phyloP scores from a whole-genome alignment of 2,329 filamentous ascomycete species.

The Epichloe typhina region DNA sequence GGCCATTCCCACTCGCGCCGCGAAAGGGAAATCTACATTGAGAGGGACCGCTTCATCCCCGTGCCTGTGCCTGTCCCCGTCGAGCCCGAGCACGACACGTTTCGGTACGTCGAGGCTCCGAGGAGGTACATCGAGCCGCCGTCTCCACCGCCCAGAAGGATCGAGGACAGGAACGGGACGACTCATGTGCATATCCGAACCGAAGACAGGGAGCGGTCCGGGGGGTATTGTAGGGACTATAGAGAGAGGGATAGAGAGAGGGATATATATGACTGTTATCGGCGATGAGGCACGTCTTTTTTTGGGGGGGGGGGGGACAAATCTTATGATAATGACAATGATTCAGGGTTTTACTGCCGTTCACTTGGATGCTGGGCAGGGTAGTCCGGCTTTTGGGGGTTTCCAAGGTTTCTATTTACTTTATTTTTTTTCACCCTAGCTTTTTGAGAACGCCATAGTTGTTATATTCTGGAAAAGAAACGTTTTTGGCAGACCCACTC shows the following conservation, averaged over 20 bases:
- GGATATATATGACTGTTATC: constrained; percentile 2
- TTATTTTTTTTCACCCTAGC: too few species aligned
- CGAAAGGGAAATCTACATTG: constrained; percentile 36
- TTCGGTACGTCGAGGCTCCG: constrained; percentile 39
- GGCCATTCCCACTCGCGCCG: constrained; percentile 13
- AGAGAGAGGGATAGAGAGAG: constrained; percentile 3
- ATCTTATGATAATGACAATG: not conserved
- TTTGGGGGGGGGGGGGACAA: not conserved
- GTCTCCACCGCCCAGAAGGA: constrained; percentile 18
- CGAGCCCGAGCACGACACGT: constrained; percentile 32
- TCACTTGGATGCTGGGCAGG: too few species aligned
- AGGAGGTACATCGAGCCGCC: constrained; percentile 19
- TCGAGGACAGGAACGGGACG: constrained; percentile 12
- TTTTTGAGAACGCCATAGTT: too few species aligned
- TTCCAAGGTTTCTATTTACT: too few species aligned
- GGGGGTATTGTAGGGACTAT: constrained; percentile 17
- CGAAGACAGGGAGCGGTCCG: constrained; percentile 19
- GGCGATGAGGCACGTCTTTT: not conserved
- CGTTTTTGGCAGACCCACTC: too few species aligned
- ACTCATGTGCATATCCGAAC: constrained; percentile 17
- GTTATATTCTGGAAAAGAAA: too few species aligned
- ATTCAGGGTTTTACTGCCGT: too few species aligned
- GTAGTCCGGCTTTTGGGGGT: too few species aligned
- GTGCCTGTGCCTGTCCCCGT: constrained; percentile 29
- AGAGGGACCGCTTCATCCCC: constrained; percentile 36